Evolutionary conservation across 2,329 filamentous ascomycete genomes (phyloP).

Genomic region (Nothomitra cinnamomea): DNA sequence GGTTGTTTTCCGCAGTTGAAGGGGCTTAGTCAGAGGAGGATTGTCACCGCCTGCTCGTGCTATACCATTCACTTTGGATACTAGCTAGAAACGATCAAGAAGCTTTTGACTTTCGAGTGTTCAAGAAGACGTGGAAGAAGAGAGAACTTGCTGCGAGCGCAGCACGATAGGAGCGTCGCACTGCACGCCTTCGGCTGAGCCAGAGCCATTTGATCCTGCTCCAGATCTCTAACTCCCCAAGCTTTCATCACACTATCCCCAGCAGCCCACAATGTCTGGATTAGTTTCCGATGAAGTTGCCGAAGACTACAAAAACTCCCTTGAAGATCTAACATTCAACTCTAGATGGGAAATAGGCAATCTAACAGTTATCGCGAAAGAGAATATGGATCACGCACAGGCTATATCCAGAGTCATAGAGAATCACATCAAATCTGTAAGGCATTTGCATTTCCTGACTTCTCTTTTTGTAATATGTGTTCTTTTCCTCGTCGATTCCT

Average conservation of each 20-base stretch:
- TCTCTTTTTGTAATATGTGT: neutral
- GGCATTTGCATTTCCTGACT: slow-evolving; percentile 18
- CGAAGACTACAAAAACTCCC: slow-evolving; percentile 81
- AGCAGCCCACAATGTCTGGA: slow-evolving; percentile 41
- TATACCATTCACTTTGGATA: slow-evolving; percentile 6
- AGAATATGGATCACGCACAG: slow-evolving; percentile 90
- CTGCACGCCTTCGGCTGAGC: slow-evolving; percentile 2
- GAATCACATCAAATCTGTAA: slow-evolving; percentile 88
- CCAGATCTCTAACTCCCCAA: slow-evolving; percentile 3
- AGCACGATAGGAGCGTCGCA: neutral
- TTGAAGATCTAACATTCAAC: slow-evolving; percentile 83
- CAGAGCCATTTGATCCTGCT: slow-evolving; percentile 1
- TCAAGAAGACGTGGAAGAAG: slow-evolving; percentile 5
- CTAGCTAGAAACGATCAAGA: slow-evolving; percentile 34
- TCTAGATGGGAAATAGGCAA: slow-evolving; percentile 94
- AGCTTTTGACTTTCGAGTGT: slow-evolving; percentile 18
- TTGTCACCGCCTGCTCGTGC: slow-evolving; percentile 2
- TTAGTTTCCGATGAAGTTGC: slow-evolving; percentile 66
- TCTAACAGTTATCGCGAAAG: slow-evolving; percentile 89
- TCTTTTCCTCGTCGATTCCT: neutral
- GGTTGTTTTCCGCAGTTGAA: slow-evolving; percentile 1
- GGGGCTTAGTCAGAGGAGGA: neutral
- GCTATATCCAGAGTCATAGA: slow-evolving; percentile 82
- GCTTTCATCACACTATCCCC: slow-evolving; percentile 11
- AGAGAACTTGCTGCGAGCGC: slow-evolving; percentile 1